A percentile compares a stretch with the other conserved stretches of the same genome.
phyloP scores from a whole-genome alignment of 2,329 filamentous ascomycete genomes.

The Xylaria sp. region DNA sequence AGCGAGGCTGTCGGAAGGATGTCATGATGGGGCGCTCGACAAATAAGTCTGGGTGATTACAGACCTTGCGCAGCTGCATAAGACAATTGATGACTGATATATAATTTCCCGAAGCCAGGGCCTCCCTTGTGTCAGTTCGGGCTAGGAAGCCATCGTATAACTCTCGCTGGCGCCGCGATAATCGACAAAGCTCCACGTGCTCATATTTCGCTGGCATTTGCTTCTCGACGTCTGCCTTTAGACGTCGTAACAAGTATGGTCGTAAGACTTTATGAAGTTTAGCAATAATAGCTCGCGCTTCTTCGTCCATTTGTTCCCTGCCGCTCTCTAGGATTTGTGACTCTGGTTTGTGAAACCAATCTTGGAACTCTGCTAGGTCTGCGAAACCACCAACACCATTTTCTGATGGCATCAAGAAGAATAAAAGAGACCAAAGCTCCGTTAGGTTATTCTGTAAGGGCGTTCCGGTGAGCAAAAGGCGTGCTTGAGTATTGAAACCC shows the following conservation, averaged over 20 bases:
- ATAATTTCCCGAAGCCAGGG: conserved; percentile 90
- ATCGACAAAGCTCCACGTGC: conserved; percentile 91
- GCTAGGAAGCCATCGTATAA: conserved; percentile 97
- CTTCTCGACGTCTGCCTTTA: conserved; percentile 98
- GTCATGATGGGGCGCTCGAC: conserved; percentile 96
- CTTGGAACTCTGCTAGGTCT: conserved; percentile 92
- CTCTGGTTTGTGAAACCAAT: conserved; percentile 94
- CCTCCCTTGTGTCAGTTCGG: conserved; percentile 85
- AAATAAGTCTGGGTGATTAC: conserved; percentile 97
- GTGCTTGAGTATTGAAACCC: conserved; percentile 87
- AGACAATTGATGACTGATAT: conserved; percentile 98
- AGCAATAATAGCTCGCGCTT: conserved; percentile 87
- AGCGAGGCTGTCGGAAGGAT: conserved; percentile 88
- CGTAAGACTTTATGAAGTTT: conserved; percentile 94
- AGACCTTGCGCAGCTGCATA: conserved; percentile 97
- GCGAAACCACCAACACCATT: conserved; percentile 89
- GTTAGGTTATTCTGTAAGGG: conserved; percentile 96
- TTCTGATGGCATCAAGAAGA: conserved; percentile 93
- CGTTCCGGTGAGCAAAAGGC: conserved; percentile 89
- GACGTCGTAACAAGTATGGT: conserved; percentile 84
- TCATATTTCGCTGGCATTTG: conserved; percentile 99
- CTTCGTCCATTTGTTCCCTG: conserved; percentile 90
- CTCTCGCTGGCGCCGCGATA: conserved; percentile 94
- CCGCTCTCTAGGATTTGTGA: conserved; percentile 96
- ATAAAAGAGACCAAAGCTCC: conserved; percentile 94